Evolutionary conservation across 257 asterid species (phyloP), one percentile per base, ranked within the genome.

Genomic region (Pogostemon cablin): DNA sequence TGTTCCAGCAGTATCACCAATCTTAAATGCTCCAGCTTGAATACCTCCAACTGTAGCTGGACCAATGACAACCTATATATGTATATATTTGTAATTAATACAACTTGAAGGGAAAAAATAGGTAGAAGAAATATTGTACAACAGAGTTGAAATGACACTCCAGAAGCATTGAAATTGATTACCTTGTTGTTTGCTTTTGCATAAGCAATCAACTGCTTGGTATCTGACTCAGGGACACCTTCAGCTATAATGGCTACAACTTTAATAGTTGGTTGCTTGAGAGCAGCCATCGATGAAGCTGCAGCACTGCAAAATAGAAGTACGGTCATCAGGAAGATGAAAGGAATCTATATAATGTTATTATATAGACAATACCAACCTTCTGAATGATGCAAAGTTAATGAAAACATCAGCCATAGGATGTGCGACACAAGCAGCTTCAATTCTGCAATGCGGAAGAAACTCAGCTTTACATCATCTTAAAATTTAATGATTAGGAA

Each of bases 21-120:
- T 95, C 84, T 92, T 95, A 74, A 95, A 95, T 52, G 98, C 98
- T 79, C 99, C 99, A 80, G 99, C 99, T 85, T 95, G 99, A 81
- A 95, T 81, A 58, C 99, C 99, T 65, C 99, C 99, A 63, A 95
- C 99, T 25, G 98, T 89, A 77, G 99, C 96, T 43, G 99, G 99
- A 57, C 99, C 98, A 58, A 95, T 88, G 64, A 95, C 84, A 72
- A 91, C 99, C 99, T 95, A 74, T 68, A 74, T 56, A 71, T 35
- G 34, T 17, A 10, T 71, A 52, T 17, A 20, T 25, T 59, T 25
- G 41, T 25, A 62, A 77, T 66, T 64, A 65, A 62, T 12, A 66
- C 55, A 60, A 6, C 20, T 73, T 67, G 62, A n/a, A 63, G 37
- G 71, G n/a, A 11, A 50, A 43, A 10, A 15, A 15, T 4, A 73